Conservation (phyloP, 331 rosid genomes). For the Stylosanthes scabra region DNA sequence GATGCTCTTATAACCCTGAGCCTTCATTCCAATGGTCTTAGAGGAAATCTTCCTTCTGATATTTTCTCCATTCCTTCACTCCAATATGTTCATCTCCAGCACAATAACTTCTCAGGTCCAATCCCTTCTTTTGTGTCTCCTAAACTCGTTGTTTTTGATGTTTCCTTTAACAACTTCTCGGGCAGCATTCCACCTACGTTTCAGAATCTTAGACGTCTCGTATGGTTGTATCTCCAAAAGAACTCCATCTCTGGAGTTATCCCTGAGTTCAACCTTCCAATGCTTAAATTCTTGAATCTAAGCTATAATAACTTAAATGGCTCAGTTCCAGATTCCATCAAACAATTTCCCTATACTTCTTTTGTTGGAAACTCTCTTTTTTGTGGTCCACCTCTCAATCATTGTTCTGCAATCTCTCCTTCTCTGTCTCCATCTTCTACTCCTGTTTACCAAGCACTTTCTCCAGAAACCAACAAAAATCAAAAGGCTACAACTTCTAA, state of each 20-base stretch:
- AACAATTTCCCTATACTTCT: conserved; percentile 51
- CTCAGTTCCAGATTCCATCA: conserved; percentile 59
- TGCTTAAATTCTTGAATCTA: conserved; percentile 62
- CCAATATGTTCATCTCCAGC: conserved; percentile 56
- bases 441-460: conserved; percentile 40
- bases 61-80: conserved; percentile 65
- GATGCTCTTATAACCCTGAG: conserved; percentile 59
- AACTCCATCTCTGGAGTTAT: conserved; percentile 62
- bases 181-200: conserved; percentile 54
- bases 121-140: conserved; percentile 59
- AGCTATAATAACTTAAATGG: conserved; percentile 70
- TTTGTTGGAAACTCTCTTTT: conserved; percentile 62
- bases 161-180: conserved; percentile 67
- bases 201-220: conserved; percentile 52
- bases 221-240: conserved; percentile 54
- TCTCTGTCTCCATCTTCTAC: conserved; percentile 48
- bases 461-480: conserved; percentile 34
- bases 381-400: conserved; percentile 68
- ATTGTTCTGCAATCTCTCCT: conserved; percentile 49
- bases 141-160: conserved; percentile 55
- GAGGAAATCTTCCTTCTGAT: conserved; percentile 67
- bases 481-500: conserved; percentile 35
- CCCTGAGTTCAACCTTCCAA: conserved; percentile 57
- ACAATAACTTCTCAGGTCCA: conserved; percentile 65
- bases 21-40: conserved; percentile 64